Evolutionary conservation across 306 rosid species (phyloP), one percentile per base, ranked within the genome.

Genomic region (Glycine soja): DNA sequence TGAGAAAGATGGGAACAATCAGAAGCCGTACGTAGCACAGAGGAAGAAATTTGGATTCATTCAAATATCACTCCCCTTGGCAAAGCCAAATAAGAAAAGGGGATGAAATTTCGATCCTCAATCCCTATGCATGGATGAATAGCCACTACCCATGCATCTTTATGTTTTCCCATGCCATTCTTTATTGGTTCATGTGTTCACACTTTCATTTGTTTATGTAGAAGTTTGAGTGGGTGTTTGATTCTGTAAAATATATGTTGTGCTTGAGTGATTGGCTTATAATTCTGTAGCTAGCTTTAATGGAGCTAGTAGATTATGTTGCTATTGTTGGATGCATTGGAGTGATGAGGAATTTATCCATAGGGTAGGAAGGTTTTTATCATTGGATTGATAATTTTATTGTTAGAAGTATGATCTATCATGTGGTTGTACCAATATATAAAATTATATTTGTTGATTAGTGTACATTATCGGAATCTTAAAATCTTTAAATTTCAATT

Each of bases 1-100:
- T 61, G 96, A 93, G 86, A 93, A 90, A 73, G 92, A 90, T 14
- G 90, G 47, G 38, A 80, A 71, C 47, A 80, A 87, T 24, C 94
- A 86, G 57, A 94, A 89, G 88, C 94, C 66, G 78, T 73, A 61
- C 32, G 0, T 82, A 19, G 24, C 86, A 64, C 94, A 88, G 48
- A 91, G 94, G 85, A 93, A 93, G 94, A 95, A 88, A 81, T 91
- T 95, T 80, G 93, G 99, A 34, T 93, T 95, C 89, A 95, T 95
- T 75, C 98, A 91, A 45, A 95, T 93, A 78, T 93, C 99, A 51
- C 93, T 95, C 56, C 99, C 99, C 14, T 30, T 90, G 96, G 3
- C 89, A 19, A 93, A 51, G 86, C 82, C 82, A 63, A 91, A 87
- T 70, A 93, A 93, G 97, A 93, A 86, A 83, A 95, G 86, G 85